These are phyloP conservation scores for Juglanconis juglandina DNA, from an alignment of 2,329 filamentous ascomycete genomes.

Conservation along the genomic window DNA sequence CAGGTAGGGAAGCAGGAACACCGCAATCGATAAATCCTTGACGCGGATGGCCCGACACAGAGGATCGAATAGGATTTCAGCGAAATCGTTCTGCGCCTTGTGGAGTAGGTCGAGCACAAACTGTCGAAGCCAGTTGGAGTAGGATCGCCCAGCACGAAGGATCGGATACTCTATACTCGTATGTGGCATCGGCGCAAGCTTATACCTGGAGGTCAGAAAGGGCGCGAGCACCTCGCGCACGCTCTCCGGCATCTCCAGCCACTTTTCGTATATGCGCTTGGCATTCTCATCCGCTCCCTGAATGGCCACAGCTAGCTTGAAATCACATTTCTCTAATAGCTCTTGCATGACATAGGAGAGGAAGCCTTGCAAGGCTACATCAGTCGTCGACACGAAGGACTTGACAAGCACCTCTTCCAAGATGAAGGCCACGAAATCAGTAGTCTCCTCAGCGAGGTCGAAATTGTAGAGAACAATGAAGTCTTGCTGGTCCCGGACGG, in stretches of 20 bases:
- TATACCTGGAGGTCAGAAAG: slow-evolving; percentile 81
- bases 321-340: slow-evolving; percentile 72
- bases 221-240: slow-evolving; percentile 81
- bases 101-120: slow-evolving; percentile 81
- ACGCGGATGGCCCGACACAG: slow-evolving; percentile 78
- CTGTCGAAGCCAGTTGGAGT: slow-evolving; percentile 76
- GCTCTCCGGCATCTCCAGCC: slow-evolving; percentile 72
- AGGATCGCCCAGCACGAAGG: slow-evolving; percentile 64
- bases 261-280: slow-evolving; percentile 66
- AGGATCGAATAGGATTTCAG: slow-evolving; percentile 74
- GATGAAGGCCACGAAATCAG: slow-evolving; percentile 81
- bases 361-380: slow-evolving; percentile 83
- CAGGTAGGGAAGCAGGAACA: slow-evolving; percentile 85
- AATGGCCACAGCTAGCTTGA: slow-evolving; percentile 55
- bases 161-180: slow-evolving; percentile 69
- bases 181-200: slow-evolving; percentile 60
- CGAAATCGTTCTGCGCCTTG: slow-evolving; percentile 70
- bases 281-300: slow-evolving; percentile 42
- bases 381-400: slow-evolving; percentile 85
- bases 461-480: slow-evolving; percentile 89
- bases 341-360: slow-evolving; percentile 94
- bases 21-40: slow-evolving; percentile 80
- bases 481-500: slow-evolving; percentile 71
- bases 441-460: slow-evolving; percentile 69
- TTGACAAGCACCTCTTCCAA: slow-evolving; percentile 86